These are phyloP conservation scores for Globisporangium orthogonon DNA, from an alignment of 352 stramenopile species.

Conservation along the genomic window DNA sequence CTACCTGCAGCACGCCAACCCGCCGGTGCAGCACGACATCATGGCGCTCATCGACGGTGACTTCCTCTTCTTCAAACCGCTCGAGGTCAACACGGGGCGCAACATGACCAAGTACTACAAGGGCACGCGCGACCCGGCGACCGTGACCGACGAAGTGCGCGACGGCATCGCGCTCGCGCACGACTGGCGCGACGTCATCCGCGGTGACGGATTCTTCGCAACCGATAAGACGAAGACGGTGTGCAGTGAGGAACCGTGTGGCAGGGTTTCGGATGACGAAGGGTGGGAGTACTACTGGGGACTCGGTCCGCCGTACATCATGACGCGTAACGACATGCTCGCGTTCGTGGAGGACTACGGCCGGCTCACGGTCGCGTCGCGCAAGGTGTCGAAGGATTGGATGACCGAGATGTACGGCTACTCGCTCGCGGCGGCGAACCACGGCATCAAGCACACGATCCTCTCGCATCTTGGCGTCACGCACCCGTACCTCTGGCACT, in stretches of 20 bases:
- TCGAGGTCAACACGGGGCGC: constrained; percentile 28
- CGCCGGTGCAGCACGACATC: constrained; percentile 14
- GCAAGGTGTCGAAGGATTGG: constrained; percentile 20
- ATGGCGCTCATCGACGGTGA: constrained; percentile 20
- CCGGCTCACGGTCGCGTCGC: constrained; percentile 9
- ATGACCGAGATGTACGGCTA: constrained; percentile 62
- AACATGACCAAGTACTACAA: constrained; percentile 35
- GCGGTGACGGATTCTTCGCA: constrained; percentile 24
- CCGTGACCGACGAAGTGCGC: constrained; percentile 32
- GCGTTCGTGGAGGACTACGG: constrained; percentile 23
- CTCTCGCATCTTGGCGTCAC: constrained; percentile 38
- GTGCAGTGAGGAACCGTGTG: constrained; percentile 24
- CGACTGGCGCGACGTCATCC: constrained; percentile 38
- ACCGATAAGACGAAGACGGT: constrained; percentile 21
- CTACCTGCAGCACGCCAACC: constrained; percentile 15
- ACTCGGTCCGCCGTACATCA: constrained; percentile 47
- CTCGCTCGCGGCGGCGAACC: constrained; percentile 33
- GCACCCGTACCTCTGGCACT: constrained; percentile 22
- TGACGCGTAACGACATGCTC: constrained; percentile 17
- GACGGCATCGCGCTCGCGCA: constrained; percentile 39
- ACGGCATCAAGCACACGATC: constrained; percentile 50
- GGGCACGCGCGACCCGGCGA: constrained; percentile 17
- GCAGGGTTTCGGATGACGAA: constrained; percentile 23
- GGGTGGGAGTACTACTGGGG: constrained; percentile 35
- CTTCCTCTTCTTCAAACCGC: constrained; percentile 11